Base-by-base conservation (phyloP, 1,139 yeast genomes). In the Pichia sp. region DNA sequence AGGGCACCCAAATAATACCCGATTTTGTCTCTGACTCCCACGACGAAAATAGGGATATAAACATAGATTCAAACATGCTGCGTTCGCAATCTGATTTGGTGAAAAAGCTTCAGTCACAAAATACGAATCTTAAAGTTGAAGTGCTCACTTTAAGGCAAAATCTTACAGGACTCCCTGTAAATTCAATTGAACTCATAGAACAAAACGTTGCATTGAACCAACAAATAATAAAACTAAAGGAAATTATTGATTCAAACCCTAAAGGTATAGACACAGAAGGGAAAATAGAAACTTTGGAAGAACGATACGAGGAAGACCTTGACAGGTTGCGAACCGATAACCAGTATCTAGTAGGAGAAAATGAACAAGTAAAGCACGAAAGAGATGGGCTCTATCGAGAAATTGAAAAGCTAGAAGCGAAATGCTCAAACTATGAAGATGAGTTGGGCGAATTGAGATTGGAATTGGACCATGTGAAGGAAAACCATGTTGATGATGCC, bases 71-170 rank as follows among this genome's bases (percentile, higher is more conserved):
- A 1, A 76, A 77, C 56, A 79, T 80, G 30, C 63, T 85, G 13
- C 80, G 75, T 58, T 82, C 77, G 58, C 87, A 83, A 62, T 82
- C 80, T 60, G 75, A 76, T 49, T 73, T 76, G 47, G 71, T 80
- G 43, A 74, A 79, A 48, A 72, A 72, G 51, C 70, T 85, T 49
- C 77, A 80, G 58, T 75, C 78, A 31, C 90, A 86, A 54, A 86
- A 85, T 61, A 79, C 83, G 63, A 79, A 82, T 60, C 72, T 87
- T 61, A 80, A 81, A 63, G 75, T 85, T 45, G 82, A 83, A 61
- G 72, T 83, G 49, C 77, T 80, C 23, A 77, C 85, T 4, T 70
- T 83, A 57, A 75, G 79, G 42, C 73, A 79, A 60, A 74, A 78
- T 52, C 68, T 83, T 49, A 72, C 72, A 49, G 75, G 72, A 19